Evolutionary conservation across 352 stramenopile species (phyloP), one percentile per base, ranked within the genome.

Genomic region (Globisporangium middletonii): DNA sequence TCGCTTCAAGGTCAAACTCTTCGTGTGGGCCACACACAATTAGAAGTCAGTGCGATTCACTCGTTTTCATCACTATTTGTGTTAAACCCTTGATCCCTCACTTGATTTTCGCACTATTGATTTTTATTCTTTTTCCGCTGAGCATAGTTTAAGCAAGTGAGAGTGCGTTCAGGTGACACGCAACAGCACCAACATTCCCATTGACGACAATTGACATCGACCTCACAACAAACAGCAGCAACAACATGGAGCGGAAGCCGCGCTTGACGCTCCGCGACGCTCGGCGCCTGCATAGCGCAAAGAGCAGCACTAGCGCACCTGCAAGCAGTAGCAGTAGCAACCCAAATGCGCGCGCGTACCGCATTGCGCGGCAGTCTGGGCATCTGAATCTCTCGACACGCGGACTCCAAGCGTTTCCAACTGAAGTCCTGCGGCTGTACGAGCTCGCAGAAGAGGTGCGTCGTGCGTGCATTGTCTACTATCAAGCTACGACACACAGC

Each of bases 321-420:
- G 44, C 57, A 30, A 63, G 23, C 41, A 61, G n/a, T 59, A 48
- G 41, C 50, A 53, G 60, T 55, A 65, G 30, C 45, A 60, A 62
- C 59, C 43, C 60, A 38, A 8, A 72, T 30, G 55, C 66, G 47
- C 71, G 73, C 28, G 75, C 68, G 5, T 68, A 83, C 49, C 72
- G 77, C n/a, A 58, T 82, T 38, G 82, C 83, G 26, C 69, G 83
- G 37, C 70, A 87, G 55, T 72, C 64, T 1, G 83, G 83, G 12
- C 66, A 60, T 23, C 56, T 92, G 33, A 92, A 92, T 55, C 53
- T 88, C 51, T 88, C 79, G 23, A 79, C 74, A 6, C 71, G 78
- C 18, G 67, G 71, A 23, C 62, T 91, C 5, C 65, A 41, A 37
- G 57, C 62, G 42, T 89, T 92, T 52, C 83, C 83, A 2, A 57